Conservation (phyloP, 768 basidiomycete species). For the Leccinum uliginosum region DNA sequence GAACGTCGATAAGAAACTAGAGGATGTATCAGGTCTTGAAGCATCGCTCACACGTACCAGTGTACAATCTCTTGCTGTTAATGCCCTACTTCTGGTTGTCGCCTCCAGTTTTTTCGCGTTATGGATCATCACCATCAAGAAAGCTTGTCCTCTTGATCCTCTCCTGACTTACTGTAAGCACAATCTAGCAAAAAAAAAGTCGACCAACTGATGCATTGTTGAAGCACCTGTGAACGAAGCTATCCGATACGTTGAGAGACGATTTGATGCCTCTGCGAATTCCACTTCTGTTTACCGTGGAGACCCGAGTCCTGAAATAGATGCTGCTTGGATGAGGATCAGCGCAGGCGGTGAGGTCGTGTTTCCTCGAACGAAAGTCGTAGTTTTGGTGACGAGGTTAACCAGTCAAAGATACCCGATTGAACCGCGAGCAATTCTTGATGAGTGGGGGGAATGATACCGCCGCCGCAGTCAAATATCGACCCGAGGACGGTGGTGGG, state of each 20-base stretch:
- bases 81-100: background rate
- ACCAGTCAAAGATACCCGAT: conserved; percentile 2
- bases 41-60: too few species aligned
- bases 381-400: too few species aligned
- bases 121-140: background rate
- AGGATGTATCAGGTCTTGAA: too few species aligned
- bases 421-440: conserved; percentile 7
- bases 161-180: background rate
- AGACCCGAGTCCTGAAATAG: conserved; percentile 1
- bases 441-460: conserved; percentile 6
- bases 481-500: conserved; percentile 10
- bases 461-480: conserved; percentile 1
- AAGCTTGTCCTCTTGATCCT: background rate
- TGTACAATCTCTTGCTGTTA: background rate
- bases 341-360: background rate
- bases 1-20: background rate
- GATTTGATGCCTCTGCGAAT: background rate
- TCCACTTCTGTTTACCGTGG: conserved; percentile 2
- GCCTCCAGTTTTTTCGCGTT: background rate
- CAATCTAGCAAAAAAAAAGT: background rate
- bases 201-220: background rate
- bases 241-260: background rate
- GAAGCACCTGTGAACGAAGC: conserved; percentile 3
- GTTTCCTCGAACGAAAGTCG: background rate
- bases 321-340: conserved; percentile 4